These are phyloP conservation scores for Kodamaea sp. DNA, from an alignment of 1,139 yeast species.

Conservation along the genomic window DNA sequence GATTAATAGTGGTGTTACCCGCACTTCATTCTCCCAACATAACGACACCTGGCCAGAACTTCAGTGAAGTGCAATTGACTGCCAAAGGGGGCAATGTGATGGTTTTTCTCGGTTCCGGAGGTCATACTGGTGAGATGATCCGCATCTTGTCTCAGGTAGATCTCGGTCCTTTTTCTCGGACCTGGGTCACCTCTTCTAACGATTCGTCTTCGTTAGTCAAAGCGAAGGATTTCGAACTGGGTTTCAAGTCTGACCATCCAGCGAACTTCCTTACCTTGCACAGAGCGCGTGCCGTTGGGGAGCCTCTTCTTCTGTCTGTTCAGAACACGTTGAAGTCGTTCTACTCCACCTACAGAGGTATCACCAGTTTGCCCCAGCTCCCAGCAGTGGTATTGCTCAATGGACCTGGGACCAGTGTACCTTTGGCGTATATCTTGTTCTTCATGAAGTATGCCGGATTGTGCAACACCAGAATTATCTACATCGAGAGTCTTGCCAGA, in stretches of 20 bases:
- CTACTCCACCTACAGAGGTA: slow-evolving; percentile 24
- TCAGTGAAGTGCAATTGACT: slow-evolving; percentile 11
- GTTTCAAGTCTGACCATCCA: slow-evolving; percentile 16
- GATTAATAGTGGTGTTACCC: slow-evolving; percentile 35
- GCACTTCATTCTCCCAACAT: slow-evolving; percentile 13
- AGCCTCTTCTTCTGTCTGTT: slow-evolving; percentile 53
- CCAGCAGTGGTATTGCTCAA: slow-evolving; percentile 68
- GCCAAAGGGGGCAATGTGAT: slow-evolving; percentile 36
- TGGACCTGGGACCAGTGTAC: slow-evolving; percentile 94
- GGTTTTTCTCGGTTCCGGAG: slow-evolving; percentile 78
- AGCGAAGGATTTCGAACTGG: slow-evolving; percentile 46
- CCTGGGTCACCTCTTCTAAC: slow-evolving; percentile 54
- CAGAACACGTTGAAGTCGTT: slow-evolving; percentile 51
- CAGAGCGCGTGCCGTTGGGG: slow-evolving; percentile 81
- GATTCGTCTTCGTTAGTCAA: slow-evolving; percentile 59
- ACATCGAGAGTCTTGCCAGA: slow-evolving; percentile 87
- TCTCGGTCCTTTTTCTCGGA: slow-evolving; percentile 29
- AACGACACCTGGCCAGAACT: slow-evolving; percentile 2
- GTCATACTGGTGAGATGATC: slow-evolving; percentile 96
- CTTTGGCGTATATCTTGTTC: slow-evolving; percentile 66
- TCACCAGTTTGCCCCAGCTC: slow-evolving; percentile 22
- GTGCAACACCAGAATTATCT: slow-evolving; percentile 60
- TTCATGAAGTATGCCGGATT: slow-evolving; percentile 55
- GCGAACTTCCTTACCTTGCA: slow-evolving; percentile 44
- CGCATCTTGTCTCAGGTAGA: slow-evolving; percentile 51